These are phyloP conservation scores for Pseudogymnoascus sp. DNA, from an alignment of 2,329 filamentous ascomycete species.

Conservation along the genomic window DNA sequence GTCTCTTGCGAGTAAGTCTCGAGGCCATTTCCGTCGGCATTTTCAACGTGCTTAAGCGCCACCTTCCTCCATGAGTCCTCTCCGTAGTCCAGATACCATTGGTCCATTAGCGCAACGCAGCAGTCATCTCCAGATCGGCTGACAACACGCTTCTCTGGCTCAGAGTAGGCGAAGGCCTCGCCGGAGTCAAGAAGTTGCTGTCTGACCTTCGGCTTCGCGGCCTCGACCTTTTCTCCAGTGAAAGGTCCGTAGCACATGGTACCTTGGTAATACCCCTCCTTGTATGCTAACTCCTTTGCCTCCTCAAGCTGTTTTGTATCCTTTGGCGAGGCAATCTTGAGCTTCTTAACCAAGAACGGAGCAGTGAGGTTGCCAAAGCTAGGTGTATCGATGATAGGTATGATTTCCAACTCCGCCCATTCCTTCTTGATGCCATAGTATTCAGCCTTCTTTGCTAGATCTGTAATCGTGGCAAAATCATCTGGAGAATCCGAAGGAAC, in stretches of 20 bases:
- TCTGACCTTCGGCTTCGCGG: slow-evolving; percentile 77
- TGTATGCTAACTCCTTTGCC: slow-evolving; percentile 94
- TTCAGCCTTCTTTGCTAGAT: slow-evolving; percentile 89
- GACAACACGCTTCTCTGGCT: slow-evolving; percentile 84
- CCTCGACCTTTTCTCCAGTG: slow-evolving; percentile 77
- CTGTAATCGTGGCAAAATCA: slow-evolving; percentile 81
- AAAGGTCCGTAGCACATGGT: slow-evolving; percentile 82
- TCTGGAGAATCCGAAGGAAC: slow-evolving; percentile 95
- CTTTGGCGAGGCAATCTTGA: slow-evolving; percentile 96
- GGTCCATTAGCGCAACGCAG: slow-evolving; percentile 84
- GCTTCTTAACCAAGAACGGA: slow-evolving; percentile 72
- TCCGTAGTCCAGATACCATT: slow-evolving; percentile 98
- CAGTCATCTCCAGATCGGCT: slow-evolving; percentile 88
- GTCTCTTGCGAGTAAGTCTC: slow-evolving; percentile 76
- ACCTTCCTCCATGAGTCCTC: slow-evolving; percentile 77
- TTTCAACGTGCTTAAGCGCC: slow-evolving; percentile 64
- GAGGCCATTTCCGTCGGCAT: slow-evolving; percentile 56
- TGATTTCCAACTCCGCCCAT: slow-evolving; percentile 85
- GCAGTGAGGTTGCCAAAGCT: slow-evolving; percentile 80
- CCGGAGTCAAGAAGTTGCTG: slow-evolving; percentile 67
- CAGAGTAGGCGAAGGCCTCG: slow-evolving; percentile 83
- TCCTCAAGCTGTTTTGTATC: slow-evolving; percentile 84
- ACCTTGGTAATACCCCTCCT: slow-evolving; percentile 95
- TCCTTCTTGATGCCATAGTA: slow-evolving; percentile 96
- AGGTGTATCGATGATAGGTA: slow-evolving; percentile 84